Evolutionary conservation across 805 yeast genomes (phyloP).

Genomic region (Clavispora vitiphila): DNA sequence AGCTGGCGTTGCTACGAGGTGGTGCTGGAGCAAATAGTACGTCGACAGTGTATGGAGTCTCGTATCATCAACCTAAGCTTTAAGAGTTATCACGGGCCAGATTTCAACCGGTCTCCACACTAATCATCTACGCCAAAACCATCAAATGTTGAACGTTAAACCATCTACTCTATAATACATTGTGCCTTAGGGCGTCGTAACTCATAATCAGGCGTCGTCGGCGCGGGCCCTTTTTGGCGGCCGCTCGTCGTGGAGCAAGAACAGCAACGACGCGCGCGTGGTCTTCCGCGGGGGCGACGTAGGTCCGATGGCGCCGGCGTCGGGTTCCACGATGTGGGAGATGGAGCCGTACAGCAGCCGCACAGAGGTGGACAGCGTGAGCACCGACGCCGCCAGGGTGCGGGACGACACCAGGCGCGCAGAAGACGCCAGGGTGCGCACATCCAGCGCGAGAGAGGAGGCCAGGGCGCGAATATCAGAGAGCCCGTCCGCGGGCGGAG

Average conservation of each 20-base stretch:
- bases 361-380: slow-evolving; percentile 15
- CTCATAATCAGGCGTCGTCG: not conserved
- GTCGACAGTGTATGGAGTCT: too few relatives aligned
- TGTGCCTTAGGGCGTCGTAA: not conserved
- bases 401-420: not conserved
- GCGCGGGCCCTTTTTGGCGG: not conserved
- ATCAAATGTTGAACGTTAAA: too few relatives aligned
- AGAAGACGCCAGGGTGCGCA: slow-evolving; percentile 1
- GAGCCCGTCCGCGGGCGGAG: too few relatives aligned
- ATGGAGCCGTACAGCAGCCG: slow-evolving; percentile 29
- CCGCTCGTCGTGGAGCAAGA: slow-evolving; percentile 1
- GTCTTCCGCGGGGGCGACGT: not conserved
- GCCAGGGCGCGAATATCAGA: slow-evolving; percentile 5
- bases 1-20: too few relatives aligned
- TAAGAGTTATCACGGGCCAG: too few relatives aligned
- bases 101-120: too few relatives aligned
- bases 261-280: not conserved
- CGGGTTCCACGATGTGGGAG: slow-evolving; percentile 12
- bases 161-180: not conserved
- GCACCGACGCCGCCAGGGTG: not conserved
- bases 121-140: too few relatives aligned
- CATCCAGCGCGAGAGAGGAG: not conserved
- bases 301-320: not conserved
- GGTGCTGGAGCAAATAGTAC: too few relatives aligned
- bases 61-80: too few relatives aligned